Conservation (phyloP, 805 yeast genomes). For the Lachancea cidri region DNA sequence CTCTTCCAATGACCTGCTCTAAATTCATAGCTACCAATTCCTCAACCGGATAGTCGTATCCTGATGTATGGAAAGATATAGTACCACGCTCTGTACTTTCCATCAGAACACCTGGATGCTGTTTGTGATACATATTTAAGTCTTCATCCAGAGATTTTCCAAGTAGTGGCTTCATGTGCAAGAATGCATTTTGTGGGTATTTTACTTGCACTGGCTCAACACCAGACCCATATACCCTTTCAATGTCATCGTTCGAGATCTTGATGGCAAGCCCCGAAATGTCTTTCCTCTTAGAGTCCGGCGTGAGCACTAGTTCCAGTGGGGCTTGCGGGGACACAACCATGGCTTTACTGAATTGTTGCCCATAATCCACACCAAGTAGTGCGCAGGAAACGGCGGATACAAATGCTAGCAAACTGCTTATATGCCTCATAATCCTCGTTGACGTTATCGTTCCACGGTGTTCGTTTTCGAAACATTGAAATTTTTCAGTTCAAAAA, state of each 20-base stretch:
- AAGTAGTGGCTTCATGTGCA: constrained; percentile 63
- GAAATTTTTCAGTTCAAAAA: neutral
- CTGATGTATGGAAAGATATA: constrained; percentile 46
- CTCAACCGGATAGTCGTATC: constrained; percentile 54
- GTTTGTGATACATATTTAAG: constrained; percentile 42
- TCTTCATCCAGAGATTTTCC: constrained; percentile 54
- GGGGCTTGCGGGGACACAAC: constrained; percentile 87
- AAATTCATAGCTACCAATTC: constrained; percentile 83
- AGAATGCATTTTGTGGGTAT: constrained; percentile 63
- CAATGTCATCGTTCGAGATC: constrained; percentile 43
- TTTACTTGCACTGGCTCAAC: constrained; percentile 65
- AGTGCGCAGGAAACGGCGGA: constrained; percentile 24
- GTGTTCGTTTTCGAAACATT: constrained; percentile 1
- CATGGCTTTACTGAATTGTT: constrained; percentile 79
- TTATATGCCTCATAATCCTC: neutral
- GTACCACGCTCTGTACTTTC: constrained; percentile 45
- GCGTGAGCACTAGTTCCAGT: constrained; percentile 81
- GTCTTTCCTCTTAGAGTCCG: constrained; percentile 90
- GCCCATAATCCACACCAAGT: constrained; percentile 85
- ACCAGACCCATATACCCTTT: constrained; percentile 75
- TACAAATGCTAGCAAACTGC: neutral
- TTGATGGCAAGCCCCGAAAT: constrained; percentile 70
- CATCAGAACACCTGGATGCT: constrained; percentile 58
- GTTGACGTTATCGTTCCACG: constrained; percentile 1
- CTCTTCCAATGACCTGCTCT: constrained; percentile 59